These are phyloP conservation scores for Luffa acutangula DNA, from an alignment of 306 rosid genomes.

Conservation along the genomic window DNA sequence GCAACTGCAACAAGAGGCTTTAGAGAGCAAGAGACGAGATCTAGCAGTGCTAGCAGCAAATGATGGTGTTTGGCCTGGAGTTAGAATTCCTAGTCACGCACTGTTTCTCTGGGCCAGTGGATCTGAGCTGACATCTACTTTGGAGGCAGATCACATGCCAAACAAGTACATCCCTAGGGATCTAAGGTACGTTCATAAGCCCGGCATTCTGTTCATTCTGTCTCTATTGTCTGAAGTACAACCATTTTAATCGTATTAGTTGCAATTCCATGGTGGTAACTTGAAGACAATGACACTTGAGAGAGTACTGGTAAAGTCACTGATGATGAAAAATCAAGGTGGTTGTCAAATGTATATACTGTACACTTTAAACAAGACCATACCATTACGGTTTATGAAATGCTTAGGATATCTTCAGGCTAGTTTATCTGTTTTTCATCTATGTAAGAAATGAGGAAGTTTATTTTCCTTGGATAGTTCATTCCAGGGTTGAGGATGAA, in stretches of 20 bases:
- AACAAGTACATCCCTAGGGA: slow-evolving; percentile 78
- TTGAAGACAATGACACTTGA: neutral
- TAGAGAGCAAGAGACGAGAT: slow-evolving; percentile 86
- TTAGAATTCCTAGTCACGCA: slow-evolving; percentile 80
- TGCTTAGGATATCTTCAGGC: neutral
- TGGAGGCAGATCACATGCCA: slow-evolving; percentile 96
- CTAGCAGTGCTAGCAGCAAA: slow-evolving; percentile 88
- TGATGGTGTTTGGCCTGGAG: slow-evolving; percentile 89
- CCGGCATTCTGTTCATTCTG: neutral
- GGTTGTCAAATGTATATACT: neutral
- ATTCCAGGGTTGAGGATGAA: neutral
- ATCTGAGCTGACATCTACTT: slow-evolving; percentile 58
- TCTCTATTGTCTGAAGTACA: neutral
- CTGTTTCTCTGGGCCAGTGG: slow-evolving; percentile 99
- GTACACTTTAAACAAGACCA: neutral
- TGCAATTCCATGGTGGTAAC: neutral
- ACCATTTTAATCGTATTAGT: neutral
- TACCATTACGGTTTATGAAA: neutral
- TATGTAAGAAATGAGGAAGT: neutral
- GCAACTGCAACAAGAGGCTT: slow-evolving; percentile 88
- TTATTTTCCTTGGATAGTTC: neutral
- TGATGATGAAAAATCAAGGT: neutral
- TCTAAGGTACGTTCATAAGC: slow-evolving; percentile 46
- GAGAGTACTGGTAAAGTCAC: neutral
- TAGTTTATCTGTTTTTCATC: neutral